Conservation (phyloP, 257 asterid genomes). For the Paulownia fortunei region DNA sequence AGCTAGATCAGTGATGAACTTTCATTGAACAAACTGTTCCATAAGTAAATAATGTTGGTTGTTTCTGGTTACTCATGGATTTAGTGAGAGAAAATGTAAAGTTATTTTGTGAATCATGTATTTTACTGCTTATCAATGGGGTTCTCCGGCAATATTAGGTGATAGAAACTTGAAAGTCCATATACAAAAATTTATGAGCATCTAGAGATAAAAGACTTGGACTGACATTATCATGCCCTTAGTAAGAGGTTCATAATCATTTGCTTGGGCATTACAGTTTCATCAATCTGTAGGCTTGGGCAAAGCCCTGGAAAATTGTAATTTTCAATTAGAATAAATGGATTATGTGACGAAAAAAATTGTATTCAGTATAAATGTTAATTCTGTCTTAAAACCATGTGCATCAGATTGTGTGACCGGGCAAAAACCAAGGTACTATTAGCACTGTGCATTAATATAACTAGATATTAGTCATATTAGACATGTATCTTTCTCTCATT, state of each 20-base stretch:
- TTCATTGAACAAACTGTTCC: conserved; percentile 8
- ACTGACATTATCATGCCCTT: not conserved
- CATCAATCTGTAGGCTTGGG: not conserved
- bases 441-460: not conserved
- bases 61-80: not conserved
- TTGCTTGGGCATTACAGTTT: too few species aligned
- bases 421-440: not conserved
- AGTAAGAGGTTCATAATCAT: not conserved
- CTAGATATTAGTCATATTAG: not conserved
- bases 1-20: conserved; percentile 19
- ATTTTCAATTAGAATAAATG: not conserved
- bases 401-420: not conserved
- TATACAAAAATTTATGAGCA: too few species aligned
- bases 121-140: not conserved
- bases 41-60: conserved; percentile 4
- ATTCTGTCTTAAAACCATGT: not conserved
- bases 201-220: too few species aligned
- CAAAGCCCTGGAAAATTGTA: not conserved
- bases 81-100: not conserved
- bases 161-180: not conserved
- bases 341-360: too few species aligned
- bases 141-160: not conserved
- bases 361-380: too few species aligned
- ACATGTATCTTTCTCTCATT: not conserved
- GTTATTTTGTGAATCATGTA: not conserved